phyloP scores from a whole-genome alignment of 1,139 yeast species.

The Nakaseomyces delphensis region DNA sequence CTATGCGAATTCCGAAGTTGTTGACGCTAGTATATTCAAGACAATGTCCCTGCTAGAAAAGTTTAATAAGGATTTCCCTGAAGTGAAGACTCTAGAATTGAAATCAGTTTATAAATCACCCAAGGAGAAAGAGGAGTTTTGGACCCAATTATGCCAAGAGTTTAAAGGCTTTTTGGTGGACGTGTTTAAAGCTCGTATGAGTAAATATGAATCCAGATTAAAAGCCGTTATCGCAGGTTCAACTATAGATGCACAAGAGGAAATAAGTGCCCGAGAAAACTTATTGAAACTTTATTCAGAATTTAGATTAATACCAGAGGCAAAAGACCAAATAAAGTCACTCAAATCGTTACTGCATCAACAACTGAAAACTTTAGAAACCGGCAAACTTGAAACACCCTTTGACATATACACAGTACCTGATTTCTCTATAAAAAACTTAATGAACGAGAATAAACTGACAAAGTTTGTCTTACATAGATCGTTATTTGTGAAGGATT shows the following conservation, averaged over 20 bases:
- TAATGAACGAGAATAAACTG: constrained; percentile 14
- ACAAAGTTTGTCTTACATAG: constrained; percentile 18
- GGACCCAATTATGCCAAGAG: constrained; percentile 22
- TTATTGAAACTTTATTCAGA: constrained; percentile 21
- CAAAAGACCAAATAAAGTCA: constrained; percentile 16
- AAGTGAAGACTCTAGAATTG: constrained; percentile 22
- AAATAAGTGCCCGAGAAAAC: constrained; percentile 20
- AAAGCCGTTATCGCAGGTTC: not conserved
- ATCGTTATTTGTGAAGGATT: constrained; percentile 20
- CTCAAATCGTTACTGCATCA: constrained; percentile 14
- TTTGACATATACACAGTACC: constrained; percentile 11
- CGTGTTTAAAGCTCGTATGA: constrained; percentile 23
- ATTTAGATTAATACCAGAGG: constrained; percentile 24
- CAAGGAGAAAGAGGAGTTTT: constrained; percentile 25
- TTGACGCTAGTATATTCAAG: constrained; percentile 28
- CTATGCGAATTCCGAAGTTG: constrained; percentile 27
- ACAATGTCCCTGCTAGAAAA: constrained; percentile 27
- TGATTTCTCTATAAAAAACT: constrained; percentile 11
- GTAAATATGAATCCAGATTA: constrained; percentile 11
- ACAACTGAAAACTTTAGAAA: constrained; percentile 10
- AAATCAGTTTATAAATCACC: constrained; percentile 30
- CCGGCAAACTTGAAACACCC: constrained; percentile 22
- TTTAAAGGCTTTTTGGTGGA: constrained; percentile 20
- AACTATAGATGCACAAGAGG: constrained; percentile 8
- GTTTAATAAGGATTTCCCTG: constrained; percentile 29